Evolutionary conservation across 2,329 filamentous ascomycete species (phyloP), one percentile per base, ranked within the genome.

Genomic region (Pestalotiopsis sp.): DNA sequence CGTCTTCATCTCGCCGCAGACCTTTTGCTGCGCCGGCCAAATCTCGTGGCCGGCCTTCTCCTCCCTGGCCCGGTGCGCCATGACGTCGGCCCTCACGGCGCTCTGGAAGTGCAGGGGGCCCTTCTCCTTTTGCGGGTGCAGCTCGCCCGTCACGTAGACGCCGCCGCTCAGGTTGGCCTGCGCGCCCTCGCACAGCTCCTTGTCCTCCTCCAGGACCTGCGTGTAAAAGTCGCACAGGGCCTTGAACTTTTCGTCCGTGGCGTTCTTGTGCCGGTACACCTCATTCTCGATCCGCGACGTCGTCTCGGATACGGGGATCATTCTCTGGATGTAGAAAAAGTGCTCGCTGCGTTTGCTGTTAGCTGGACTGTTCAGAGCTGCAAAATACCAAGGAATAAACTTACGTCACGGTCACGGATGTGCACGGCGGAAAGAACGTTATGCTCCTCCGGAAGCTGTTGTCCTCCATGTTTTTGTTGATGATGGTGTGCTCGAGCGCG

Each of bases 251-350:
- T 84, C 81, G 14, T 86, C 81, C 0, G 81, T 78, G 4, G 84
- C 81, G 69, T 82, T 76, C 66, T 82, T 82, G 75, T 86, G 82
- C 66, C 84, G 81, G 77, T 82, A 88, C 13, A 87, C 82, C 71
- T 88, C 84, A 71, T 86, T 85, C 70, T 83, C 81, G 73, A 87
- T 85, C 36, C 78, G 78, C 9, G 80, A 82, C 13, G 76, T 79
- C 12, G 78, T 81, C 0, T 83, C 78, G 2, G 78, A 79, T n/a
- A 80, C 77, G 4, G 85, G 85, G 36, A 86, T 79, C 77, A 85
- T 84, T 61, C 83, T 81, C 73, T 85, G 83, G 70, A 86, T 85
- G 75, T 85, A 85, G 72, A 86, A 83, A 77, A 86, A 86, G 73
- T 85, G 75, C 27, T 80, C 76, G 4, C 81, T 84, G 1, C 3